Evolutionary conservation across 2,329 filamentous ascomycete species (phyloP).

Genomic region (Sarocladiaceae sp.): DNA sequence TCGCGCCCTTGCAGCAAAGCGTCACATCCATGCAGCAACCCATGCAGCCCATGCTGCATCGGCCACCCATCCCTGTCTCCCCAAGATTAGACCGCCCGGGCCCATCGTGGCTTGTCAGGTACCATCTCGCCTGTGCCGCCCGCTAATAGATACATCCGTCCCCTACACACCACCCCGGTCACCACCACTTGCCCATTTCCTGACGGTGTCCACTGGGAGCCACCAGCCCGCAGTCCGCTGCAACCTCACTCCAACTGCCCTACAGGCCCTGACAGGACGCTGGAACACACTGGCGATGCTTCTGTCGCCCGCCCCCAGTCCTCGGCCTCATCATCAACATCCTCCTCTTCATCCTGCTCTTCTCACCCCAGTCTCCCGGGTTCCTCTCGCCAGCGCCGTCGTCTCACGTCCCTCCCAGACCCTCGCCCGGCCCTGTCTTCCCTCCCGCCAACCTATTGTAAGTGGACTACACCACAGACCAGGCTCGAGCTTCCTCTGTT

Average conservation of each 20-base stretch:
- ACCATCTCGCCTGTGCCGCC: neutral
- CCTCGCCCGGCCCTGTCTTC: neutral
- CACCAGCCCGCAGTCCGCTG: slow-evolving; percentile 5
- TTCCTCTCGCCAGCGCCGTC: slow-evolving; percentile 4
- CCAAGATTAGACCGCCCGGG: slow-evolving; percentile 5
- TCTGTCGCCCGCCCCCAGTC: too few species aligned
- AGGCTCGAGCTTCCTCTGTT: neutral
- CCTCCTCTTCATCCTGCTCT: slow-evolving; percentile 4
- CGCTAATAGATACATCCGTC: neutral
- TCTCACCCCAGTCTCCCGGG: neutral
- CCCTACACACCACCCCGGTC: neutral
- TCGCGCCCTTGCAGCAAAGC: slow-evolving; percentile 5
- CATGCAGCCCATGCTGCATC: slow-evolving; percentile 8
- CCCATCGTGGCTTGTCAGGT: neutral
- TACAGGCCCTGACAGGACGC: neutral
- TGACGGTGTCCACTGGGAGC: slow-evolving; percentile 2
- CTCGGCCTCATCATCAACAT: slow-evolving; percentile 3
- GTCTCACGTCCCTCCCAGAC: slow-evolving; percentile 3
- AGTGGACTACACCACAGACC: neutral
- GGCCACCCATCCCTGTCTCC: slow-evolving; percentile 5
- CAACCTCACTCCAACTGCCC: slow-evolving; percentile 3
- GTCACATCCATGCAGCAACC: slow-evolving; percentile 7
- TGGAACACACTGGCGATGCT: too few species aligned
- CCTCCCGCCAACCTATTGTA: slow-evolving; percentile 1
- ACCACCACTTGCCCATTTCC: slow-evolving; percentile 5